Conservation (phyloP, 2,329 filamentous ascomycete species). For the Fusarium sp. region DNA sequence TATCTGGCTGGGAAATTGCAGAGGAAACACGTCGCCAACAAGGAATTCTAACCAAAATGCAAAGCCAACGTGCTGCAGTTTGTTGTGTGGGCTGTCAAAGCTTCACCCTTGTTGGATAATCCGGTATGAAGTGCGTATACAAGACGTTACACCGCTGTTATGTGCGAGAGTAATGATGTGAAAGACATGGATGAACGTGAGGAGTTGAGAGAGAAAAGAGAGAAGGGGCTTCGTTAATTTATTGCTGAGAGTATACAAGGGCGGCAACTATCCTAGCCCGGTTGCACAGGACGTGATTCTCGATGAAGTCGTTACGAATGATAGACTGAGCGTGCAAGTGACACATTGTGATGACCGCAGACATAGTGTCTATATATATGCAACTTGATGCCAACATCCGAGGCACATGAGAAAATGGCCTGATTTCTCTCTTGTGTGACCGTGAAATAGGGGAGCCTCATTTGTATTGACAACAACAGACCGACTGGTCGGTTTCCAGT, state of each 20-base stretch:
- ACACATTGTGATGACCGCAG: background rate
- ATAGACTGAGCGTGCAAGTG: background rate
- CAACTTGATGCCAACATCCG: background rate
- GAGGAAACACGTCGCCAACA: background rate
- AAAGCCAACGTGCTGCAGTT: background rate
- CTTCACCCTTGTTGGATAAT: background rate
- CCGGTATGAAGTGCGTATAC: background rate
- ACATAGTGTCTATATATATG: background rate
- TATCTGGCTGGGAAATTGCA: background rate
- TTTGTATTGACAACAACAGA: background rate
- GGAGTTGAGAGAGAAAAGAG: background rate
- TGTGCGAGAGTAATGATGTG: background rate
- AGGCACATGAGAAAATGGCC: background rate
- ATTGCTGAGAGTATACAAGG: background rate
- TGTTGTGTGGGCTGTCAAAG: background rate
- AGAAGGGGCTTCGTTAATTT: background rate
- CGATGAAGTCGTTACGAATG: background rate
- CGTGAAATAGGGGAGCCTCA: background rate
- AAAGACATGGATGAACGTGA: background rate
- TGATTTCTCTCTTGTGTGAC: background rate
- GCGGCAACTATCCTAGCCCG: background rate
- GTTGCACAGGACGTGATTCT: background rate
- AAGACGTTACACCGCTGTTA: constrained; percentile 9
- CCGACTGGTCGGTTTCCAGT: too few species aligned
- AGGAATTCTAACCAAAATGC: background rate